phyloP scores from a whole-genome alignment of 768 basidiomycete species.

The Naganishia kalamii region DNA sequence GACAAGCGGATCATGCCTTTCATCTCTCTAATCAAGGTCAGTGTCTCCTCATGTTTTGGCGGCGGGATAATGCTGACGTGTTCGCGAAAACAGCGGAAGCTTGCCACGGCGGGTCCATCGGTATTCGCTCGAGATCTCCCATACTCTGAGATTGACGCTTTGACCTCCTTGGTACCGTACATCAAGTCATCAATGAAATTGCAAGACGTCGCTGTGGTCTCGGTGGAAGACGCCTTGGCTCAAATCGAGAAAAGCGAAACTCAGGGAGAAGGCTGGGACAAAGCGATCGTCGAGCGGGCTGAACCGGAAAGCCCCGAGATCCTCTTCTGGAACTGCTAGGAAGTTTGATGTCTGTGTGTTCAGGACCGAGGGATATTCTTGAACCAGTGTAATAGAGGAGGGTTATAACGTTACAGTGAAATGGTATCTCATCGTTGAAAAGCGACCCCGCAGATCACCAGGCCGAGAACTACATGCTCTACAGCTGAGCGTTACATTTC shows the following conservation, averaged over 20 bases:
- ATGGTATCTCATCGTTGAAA: too few species aligned
- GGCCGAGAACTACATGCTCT: too few species aligned
- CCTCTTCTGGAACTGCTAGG: constrained; percentile 68
- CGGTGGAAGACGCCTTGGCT: constrained; percentile 65
- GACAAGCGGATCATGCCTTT: constrained; percentile 96
- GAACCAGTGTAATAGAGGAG: background rate
- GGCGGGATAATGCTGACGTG: background rate
- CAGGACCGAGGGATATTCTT: too few species aligned
- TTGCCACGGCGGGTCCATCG: constrained; percentile 57
- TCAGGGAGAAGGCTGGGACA: constrained; percentile 56
- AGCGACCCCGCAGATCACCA: too few species aligned
- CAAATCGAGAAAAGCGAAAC: constrained; percentile 61
- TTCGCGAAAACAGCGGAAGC: constrained; percentile 55
- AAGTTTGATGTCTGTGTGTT: too few species aligned
- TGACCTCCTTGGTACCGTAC: constrained; percentile 68
- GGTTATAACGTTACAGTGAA: too few species aligned
- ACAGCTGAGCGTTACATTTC: too few species aligned
- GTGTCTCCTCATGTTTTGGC: constrained; percentile 23
- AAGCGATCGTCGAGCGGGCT: constrained; percentile 68
- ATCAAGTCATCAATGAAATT: constrained; percentile 57
- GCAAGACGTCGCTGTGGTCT: constrained; percentile 53
- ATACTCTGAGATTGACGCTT: constrained; percentile 72
- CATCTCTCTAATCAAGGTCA: constrained; percentile 83
- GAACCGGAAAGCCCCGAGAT: constrained; percentile 83
- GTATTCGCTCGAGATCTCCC: constrained; percentile 77